These are phyloP conservation scores for Plasmodium gaboni DNA, from an alignment of 169 alveolate species.

Conservation along the genomic window DNA sequence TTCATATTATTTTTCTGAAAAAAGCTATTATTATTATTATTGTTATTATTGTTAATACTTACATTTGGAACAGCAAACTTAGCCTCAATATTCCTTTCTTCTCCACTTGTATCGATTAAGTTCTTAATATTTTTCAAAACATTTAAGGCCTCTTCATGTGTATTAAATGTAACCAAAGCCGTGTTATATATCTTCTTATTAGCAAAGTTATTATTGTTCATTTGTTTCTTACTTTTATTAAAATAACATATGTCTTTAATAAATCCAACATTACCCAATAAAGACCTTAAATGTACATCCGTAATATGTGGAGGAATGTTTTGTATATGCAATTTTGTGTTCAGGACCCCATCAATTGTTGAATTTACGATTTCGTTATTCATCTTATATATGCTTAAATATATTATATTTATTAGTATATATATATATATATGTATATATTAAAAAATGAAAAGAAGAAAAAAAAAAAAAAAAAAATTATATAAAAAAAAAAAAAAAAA, in stretches of 20 bases:
- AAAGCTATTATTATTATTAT: slow-evolving; percentile 12
- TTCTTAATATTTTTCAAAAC: slow-evolving; percentile 63
- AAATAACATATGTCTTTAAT: slow-evolving; percentile 67
- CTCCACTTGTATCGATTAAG: slow-evolving; percentile 36
- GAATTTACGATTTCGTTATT: slow-evolving; percentile 48
- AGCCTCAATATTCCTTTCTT: slow-evolving; percentile 62
- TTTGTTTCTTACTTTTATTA: slow-evolving; percentile 61
- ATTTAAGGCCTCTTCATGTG: slow-evolving; percentile 71
- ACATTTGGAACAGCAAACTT: slow-evolving; percentile 73
- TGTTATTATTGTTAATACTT: slow-evolving; percentile 13
- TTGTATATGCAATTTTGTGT: slow-evolving; percentile 42
- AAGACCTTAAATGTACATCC: slow-evolving; percentile 51
- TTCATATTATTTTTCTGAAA: neutral
- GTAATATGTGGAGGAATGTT: slow-evolving; percentile 68
- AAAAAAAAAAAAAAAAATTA: too few relatives aligned
- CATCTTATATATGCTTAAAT: slow-evolving; percentile 4
- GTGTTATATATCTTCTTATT: slow-evolving; percentile 55
- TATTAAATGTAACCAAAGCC: slow-evolving; percentile 47
- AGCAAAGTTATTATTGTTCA: slow-evolving; percentile 31
- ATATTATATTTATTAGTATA: too few relatives aligned
- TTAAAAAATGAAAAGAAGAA: neutral
- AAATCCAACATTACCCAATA: slow-evolving; percentile 55
- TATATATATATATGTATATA: neutral
- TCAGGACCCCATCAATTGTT: slow-evolving; percentile 64
- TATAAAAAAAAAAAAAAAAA: too few relatives aligned